Evolutionary conservation across 2,329 filamentous ascomycete species (phyloP).

Genomic region (Trichoderma sp.): DNA sequence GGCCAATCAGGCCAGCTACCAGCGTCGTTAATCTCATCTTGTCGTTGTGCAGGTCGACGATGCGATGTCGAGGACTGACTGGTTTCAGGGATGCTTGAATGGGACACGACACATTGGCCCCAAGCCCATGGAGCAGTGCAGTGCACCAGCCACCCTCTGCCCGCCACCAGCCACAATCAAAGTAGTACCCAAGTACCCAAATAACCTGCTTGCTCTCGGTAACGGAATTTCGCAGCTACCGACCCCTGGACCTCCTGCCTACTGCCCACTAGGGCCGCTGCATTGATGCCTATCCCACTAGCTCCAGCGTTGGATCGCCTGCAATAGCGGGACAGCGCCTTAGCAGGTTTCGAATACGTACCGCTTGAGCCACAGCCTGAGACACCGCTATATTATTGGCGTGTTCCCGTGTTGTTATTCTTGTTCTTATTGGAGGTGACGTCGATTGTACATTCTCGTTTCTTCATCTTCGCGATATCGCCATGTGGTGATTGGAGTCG

Average conservation of each 20-base stretch:
- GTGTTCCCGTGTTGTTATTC: constrained; percentile 12
- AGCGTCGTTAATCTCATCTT: constrained; percentile 65
- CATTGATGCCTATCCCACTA: constrained; percentile 8
- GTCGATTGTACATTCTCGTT: constrained; percentile 12
- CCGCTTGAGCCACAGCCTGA: constrained; percentile 18
- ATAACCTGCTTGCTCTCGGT: neutral
- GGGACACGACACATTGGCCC: constrained; percentile 21
- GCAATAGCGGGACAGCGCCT: neutral
- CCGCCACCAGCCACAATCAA: neutral
- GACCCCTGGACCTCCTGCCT: constrained; percentile 9
- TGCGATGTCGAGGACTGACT: constrained; percentile 30
- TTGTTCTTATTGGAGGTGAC: constrained; percentile 9
- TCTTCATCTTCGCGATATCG: neutral
- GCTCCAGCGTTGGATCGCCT: constrained; percentile 9
- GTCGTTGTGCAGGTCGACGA: constrained; percentile 25
- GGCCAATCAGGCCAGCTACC: constrained; percentile 67
- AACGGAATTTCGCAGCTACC: constrained; percentile 25
- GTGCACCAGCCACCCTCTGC: neutral
- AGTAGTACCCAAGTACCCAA: no score
- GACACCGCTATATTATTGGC: constrained; percentile 18
- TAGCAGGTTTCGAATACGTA: constrained; percentile 11
- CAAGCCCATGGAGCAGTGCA: neutral
- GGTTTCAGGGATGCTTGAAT: constrained; percentile 10
- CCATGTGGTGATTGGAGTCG: constrained; percentile 13
- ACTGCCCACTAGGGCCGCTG: neutral